A percentile compares a stretch with the other conserved stretches of the same genome.
Conservation (phyloP, 1,284 basidiomycete species). For the Trichosporon sp. region DNA sequence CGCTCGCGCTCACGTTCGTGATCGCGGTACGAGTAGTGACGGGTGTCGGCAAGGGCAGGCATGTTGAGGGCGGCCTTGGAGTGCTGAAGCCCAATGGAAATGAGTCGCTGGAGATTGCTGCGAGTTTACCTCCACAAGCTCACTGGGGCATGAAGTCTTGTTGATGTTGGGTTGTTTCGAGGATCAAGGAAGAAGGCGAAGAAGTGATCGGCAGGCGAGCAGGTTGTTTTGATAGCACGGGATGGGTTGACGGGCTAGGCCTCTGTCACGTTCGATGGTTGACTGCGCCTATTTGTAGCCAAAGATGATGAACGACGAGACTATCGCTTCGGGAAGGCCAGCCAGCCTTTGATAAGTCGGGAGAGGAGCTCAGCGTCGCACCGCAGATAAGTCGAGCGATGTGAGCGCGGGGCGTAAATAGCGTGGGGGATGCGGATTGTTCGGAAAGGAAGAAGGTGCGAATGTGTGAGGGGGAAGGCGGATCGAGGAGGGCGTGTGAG, state of each 20-base stretch:
- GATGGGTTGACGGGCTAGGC: background rate
- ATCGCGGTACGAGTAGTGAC: background rate
- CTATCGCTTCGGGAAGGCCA: background rate
- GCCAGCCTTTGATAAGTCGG: background rate
- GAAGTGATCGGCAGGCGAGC: background rate
- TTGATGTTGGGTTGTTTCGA: background rate
- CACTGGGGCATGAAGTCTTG: background rate
- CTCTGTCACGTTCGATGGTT: background rate
- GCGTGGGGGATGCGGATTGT: background rate
- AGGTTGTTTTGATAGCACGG: background rate
- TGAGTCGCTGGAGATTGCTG: background rate
- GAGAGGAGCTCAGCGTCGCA: background rate
- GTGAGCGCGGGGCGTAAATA: background rate
- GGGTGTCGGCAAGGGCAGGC: background rate
- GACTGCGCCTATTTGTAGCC: background rate
- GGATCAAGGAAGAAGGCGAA: background rate
- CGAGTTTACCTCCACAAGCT: background rate
- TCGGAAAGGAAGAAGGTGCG: background rate
- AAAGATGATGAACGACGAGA: background rate
- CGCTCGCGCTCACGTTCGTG: conserved; percentile 5
- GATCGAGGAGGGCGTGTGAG: background rate
- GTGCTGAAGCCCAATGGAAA: background rate
- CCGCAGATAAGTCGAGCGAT: background rate
- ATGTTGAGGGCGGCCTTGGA: background rate
- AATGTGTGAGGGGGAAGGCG: background rate